Base-by-base conservation (phyloP, 1,284 basidiomycete species). In the Chondrostereum purpureum region DNA sequence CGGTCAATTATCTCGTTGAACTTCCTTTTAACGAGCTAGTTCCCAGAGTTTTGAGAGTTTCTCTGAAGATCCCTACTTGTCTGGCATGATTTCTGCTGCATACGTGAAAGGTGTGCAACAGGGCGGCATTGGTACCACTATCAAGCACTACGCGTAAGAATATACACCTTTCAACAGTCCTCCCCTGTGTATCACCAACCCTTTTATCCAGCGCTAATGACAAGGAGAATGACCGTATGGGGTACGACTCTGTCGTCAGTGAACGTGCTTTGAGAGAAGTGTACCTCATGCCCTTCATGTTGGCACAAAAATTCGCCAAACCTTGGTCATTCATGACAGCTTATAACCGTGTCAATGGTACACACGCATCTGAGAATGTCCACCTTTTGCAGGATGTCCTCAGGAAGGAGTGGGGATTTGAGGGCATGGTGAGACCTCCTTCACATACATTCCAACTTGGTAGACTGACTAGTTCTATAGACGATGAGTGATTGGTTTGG, bases 211-310 rank as follows among this genome's bases (percentile, higher is more conserved):
- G 76, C 14, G 79, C 70, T 20, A 86, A 87, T 54, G 83, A 88
- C 64, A 83, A 83, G 56, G 84, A 87, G 57, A 70, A 83, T 51
- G 83, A 86, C 56, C 71, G 83, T 1, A 71, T 74, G 58, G 80
- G 59, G 3, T 84, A 78, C 53, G 73, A 84, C 55, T 78, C 75
- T 44, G 64, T 83, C 46, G 64, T 85, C 51, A 75, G 72, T 49
- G 72, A 77, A 48, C 77, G 88, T 21, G 83, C 88, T 0, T 69
- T 92, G 36, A 75, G 87, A 20, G 89, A 92, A 61, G 75, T 92
- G 40, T 92, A 92, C 62, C 70, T 91, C 33, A 77, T 83, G 70
- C 83, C 84, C 0, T 92, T 92, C 68, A 86, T 90, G 80, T 72
- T 92, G 36, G 83, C 87, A 0, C 77, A 87, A 60, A 82, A 83